These are phyloP conservation scores for Tricholoma hemisulphureum DNA, from an alignment of 768 basidiomycete species.

Conservation along the genomic window DNA sequence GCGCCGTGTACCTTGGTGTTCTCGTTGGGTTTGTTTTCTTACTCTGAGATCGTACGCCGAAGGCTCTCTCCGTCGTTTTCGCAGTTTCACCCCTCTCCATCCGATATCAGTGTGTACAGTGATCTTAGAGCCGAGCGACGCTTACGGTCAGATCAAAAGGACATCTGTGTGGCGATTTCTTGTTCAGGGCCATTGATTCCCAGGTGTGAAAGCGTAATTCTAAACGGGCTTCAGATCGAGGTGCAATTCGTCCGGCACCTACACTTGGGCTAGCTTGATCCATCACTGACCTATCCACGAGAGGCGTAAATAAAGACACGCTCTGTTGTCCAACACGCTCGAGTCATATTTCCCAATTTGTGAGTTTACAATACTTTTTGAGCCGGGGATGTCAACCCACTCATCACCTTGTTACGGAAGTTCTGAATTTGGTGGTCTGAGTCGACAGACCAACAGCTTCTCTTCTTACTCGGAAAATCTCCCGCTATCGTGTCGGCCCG, in stretches of 20 bases:
- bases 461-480: not conserved
- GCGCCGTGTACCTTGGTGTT: no score
- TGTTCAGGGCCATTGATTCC: not conserved
- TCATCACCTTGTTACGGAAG: not conserved
- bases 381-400: not conserved
- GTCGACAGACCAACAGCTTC: not conserved
- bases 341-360: constrained; percentile 13
- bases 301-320: not conserved
- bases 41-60: not conserved
- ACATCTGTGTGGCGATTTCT: not conserved
- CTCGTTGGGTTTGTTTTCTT: not conserved
- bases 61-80: not conserved
- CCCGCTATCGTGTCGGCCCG: not conserved
- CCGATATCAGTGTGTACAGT: not conserved
- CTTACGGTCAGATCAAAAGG: not conserved
- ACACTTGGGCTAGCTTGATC: not conserved
- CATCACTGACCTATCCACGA: not conserved
- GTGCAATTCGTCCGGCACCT: not conserved
- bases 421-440: constrained; percentile 1
- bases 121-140: not conserved
- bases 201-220: not conserved
- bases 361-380: constrained; percentile 2
- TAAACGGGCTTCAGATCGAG: not conserved
- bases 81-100: not conserved
- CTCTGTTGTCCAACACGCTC: not conserved